phyloP scores from a whole-genome alignment of 495 filamentous ascomycete genomes.

The Cercophora newfieldiana region DNA sequence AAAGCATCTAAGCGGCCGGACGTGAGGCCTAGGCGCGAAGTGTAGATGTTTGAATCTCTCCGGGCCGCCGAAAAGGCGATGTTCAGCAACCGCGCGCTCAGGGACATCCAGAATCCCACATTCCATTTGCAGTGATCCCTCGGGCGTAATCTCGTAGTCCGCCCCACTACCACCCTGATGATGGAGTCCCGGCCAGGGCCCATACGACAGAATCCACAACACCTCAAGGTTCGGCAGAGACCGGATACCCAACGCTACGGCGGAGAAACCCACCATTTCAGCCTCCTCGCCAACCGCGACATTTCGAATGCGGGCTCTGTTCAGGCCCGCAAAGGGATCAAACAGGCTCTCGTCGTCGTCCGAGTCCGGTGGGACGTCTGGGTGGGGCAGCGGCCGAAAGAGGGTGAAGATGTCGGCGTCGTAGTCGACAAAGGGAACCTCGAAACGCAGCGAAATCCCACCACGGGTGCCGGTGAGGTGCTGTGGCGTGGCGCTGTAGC shows the following conservation, averaged over 20 bases:
- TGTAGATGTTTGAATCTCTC: neutral
- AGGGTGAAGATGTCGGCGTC: neutral
- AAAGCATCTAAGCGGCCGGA: neutral
- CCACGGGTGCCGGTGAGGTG: neutral
- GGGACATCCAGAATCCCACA: neutral
- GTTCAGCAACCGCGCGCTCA: neutral
- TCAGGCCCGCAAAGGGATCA: slow-evolving; percentile 1
- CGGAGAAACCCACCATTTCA: neutral
- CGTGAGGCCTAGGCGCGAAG: neutral
- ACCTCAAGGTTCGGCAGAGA: neutral
- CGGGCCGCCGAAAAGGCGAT: neutral
- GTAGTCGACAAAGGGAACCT: slow-evolving; percentile 7
- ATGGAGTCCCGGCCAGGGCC: neutral
- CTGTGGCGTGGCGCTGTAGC: neutral
- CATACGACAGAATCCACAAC: neutral
- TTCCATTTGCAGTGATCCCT: neutral
- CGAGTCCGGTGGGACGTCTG: neutral
- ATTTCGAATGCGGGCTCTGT: neutral
- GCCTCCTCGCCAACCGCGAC: slow-evolving; percentile 1
- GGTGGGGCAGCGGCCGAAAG: neutral
- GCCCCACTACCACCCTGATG: neutral
- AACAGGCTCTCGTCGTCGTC: neutral
- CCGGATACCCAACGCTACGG: neutral
- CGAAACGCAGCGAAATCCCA: neutral
- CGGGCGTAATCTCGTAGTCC: neutral